These are phyloP conservation scores for Candida hungchunana DNA, from an alignment of 805 yeast genomes.

Conservation along the genomic window DNA sequence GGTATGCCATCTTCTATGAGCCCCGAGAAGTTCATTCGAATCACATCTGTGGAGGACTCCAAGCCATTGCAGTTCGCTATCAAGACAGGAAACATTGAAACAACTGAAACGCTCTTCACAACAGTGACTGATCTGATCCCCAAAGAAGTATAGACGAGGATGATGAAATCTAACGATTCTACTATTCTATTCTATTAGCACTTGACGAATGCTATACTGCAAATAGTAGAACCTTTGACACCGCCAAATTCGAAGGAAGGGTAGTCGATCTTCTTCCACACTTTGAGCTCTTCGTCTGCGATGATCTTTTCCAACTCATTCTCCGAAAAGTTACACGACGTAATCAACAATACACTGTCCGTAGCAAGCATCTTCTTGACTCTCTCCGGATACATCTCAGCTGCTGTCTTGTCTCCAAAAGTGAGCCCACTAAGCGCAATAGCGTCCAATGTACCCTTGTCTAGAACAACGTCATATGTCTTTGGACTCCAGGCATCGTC, in stretches of 20 bases:
- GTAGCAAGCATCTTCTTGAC: constrained; percentile 52
- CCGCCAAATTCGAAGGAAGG: constrained; percentile 91
- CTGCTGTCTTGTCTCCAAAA: constrained; percentile 42
- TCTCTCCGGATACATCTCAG: constrained; percentile 58
- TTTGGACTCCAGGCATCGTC: constrained; percentile 33
- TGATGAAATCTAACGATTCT: constrained; percentile 1
- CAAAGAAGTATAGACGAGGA: constrained; percentile 8
- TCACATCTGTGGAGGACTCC: constrained; percentile 60
- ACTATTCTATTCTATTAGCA: neutral
- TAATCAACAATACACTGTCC: constrained; percentile 64
- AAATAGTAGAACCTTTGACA: constrained; percentile 78
- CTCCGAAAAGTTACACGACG: constrained; percentile 93
- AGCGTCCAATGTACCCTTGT: constrained; percentile 96
- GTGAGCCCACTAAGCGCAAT: constrained; percentile 74
- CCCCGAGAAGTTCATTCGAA: constrained; percentile 78
- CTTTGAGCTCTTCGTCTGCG: constrained; percentile 40
- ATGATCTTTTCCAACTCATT: constrained; percentile 59
- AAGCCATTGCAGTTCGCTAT: constrained; percentile 81
- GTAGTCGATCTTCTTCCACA: constrained; percentile 67
- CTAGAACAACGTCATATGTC: constrained; percentile 71
- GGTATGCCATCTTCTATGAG: constrained; percentile 86
- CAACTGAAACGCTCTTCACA: constrained; percentile 55
- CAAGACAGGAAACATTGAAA: constrained; percentile 59
- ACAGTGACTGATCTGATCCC: constrained; percentile 34
- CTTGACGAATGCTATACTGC: constrained; percentile 75